phyloP scores from a whole-genome alignment of 2,329 filamentous ascomycete genomes.

The Aureobasidium sp. region DNA sequence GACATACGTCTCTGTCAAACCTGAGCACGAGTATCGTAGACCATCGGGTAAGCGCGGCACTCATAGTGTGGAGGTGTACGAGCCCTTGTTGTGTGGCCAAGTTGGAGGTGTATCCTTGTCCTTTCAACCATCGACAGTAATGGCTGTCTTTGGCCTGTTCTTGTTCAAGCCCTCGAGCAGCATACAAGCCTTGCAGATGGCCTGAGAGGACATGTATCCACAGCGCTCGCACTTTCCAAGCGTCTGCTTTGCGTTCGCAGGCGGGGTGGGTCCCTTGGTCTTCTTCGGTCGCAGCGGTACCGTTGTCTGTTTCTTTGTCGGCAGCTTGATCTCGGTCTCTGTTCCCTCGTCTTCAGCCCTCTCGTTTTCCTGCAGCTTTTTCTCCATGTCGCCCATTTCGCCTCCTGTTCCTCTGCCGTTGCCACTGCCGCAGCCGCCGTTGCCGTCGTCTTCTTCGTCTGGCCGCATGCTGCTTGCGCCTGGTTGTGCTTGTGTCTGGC shows the following conservation, averaged over 20 bases:
- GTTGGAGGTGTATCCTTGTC: too few relatives aligned
- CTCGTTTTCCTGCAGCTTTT: conserved; percentile 57
- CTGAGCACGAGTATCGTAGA: neutral
- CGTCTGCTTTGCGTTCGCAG: conserved; percentile 48
- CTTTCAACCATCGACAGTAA: conserved; percentile 24
- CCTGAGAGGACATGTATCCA: conserved; percentile 92
- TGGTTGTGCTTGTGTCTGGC: conserved; percentile 16
- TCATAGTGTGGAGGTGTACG: too few relatives aligned
- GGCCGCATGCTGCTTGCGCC: conserved; percentile 25
- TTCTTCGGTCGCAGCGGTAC: conserved; percentile 26
- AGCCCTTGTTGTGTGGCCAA: too few relatives aligned
- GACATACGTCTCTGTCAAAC: too few relatives aligned
- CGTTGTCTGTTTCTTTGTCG: conserved; percentile 1
- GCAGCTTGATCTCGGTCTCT: conserved; percentile 55
- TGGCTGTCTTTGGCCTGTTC: conserved; percentile 37
- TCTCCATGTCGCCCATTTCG: conserved; percentile 78
- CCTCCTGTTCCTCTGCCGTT: conserved; percentile 59
- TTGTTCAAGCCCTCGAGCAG: conserved; percentile 88
- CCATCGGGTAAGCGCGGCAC: neutral
- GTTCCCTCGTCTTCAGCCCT: conserved; percentile 41
- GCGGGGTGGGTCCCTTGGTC: conserved; percentile 23
- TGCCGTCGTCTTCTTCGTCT: conserved; percentile 46
- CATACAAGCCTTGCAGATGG: conserved; percentile 86
- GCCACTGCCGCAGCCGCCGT: conserved; percentile 66
- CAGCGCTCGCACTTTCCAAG: conserved; percentile 79